These are phyloP conservation scores for Candida parachauliodes DNA, from an alignment of 805 yeast species.

Conservation along the genomic window DNA sequence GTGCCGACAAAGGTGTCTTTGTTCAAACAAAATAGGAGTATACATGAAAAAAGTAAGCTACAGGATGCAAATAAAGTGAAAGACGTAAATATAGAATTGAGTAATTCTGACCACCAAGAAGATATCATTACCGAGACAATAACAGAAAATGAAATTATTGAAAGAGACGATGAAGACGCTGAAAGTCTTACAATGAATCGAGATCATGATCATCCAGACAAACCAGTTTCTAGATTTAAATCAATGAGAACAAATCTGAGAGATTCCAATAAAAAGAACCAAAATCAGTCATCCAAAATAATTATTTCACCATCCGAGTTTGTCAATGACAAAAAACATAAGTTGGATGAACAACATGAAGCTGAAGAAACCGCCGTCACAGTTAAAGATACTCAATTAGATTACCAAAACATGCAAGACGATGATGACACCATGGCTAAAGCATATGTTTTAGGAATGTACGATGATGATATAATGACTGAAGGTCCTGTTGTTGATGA, in stretches of 20 bases:
- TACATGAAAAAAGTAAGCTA: slow-evolving; percentile 1
- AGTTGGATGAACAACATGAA: not conserved
- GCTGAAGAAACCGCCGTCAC: not conserved
- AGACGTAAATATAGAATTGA: slow-evolving; percentile 7
- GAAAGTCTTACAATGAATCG: not conserved
- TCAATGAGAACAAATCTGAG: not conserved
- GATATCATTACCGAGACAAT: slow-evolving; percentile 2
- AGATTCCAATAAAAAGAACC: not conserved
- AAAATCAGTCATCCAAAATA: not conserved
- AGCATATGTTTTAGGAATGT: slow-evolving; percentile 57
- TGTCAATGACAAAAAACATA: slow-evolving; percentile 1
- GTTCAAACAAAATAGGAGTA: slow-evolving; percentile 14
- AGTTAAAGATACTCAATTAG: slow-evolving; percentile 29
- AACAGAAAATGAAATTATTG: not conserved
- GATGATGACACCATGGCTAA: slow-evolving; percentile 57
- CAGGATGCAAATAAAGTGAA: not conserved
- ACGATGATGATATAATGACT: slow-evolving; percentile 56
- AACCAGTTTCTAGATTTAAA: slow-evolving; percentile 1
- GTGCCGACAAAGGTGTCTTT: slow-evolving; percentile 6
- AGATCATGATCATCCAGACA: not conserved
- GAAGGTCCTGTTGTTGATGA: slow-evolving; percentile 55
- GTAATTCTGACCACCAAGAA: not conserved
- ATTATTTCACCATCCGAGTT: not conserved
- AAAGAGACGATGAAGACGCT: not conserved
- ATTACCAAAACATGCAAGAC: slow-evolving; percentile 38